Evolutionary conservation across 257 asterid genomes (phyloP).

Genomic region (Catharanthus roseus): DNA sequence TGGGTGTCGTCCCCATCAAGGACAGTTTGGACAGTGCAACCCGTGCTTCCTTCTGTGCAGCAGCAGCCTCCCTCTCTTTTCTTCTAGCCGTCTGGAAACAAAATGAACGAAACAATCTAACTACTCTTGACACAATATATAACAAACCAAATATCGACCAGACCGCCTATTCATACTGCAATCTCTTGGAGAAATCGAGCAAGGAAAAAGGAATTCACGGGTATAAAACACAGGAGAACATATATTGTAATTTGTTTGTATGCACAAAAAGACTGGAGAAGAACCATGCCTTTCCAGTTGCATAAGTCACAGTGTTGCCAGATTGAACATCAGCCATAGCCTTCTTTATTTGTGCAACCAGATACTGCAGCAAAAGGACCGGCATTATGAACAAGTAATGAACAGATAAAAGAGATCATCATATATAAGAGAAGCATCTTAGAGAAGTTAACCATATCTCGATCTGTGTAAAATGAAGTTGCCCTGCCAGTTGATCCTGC

Average conservation of each 20-base stretch:
- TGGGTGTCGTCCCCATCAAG: slow-evolving; percentile 32
- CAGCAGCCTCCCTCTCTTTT: slow-evolving; percentile 73
- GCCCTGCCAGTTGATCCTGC: slow-evolving; percentile 90
- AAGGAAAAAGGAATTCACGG: neutral
- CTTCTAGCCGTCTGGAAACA: slow-evolving; percentile 61
- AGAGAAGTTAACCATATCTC: slow-evolving; percentile 54
- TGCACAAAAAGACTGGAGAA: slow-evolving; percentile 15
- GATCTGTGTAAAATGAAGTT: slow-evolving; percentile 75
- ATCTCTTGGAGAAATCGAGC: neutral
- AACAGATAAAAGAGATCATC: neutral
- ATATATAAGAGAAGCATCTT: slow-evolving; percentile 8
- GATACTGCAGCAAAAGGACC: slow-evolving; percentile 46
- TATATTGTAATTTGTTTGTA: too few relatives aligned
- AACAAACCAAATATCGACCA: neutral
- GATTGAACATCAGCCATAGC: slow-evolving; percentile 83
- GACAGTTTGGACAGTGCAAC: slow-evolving; percentile 45
- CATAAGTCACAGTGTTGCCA: slow-evolving; percentile 59
- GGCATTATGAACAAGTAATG: slow-evolving; percentile 1
- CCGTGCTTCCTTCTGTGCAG: slow-evolving; percentile 61
- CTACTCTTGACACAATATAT: too few relatives aligned
- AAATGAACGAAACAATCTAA: neutral
- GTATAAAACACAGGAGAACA: neutral
- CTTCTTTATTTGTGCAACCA: slow-evolving; percentile 74
- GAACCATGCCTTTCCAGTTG: slow-evolving; percentile 70
- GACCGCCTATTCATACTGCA: too few relatives aligned